Base-by-base conservation (phyloP, 345 rosid species). In the Euphorbia peplus region DNA sequence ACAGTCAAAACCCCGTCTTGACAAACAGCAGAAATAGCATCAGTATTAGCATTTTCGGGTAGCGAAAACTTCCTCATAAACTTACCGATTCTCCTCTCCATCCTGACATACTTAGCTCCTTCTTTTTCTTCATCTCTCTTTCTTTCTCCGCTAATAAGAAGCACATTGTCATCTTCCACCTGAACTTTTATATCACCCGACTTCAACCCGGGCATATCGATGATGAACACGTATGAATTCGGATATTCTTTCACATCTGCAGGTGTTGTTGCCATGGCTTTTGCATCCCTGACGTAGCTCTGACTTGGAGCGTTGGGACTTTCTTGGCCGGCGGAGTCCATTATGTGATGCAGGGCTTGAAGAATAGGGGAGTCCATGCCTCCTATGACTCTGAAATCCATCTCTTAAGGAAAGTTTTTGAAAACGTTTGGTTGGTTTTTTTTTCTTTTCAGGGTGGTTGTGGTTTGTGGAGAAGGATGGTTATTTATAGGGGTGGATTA, bases 251-350 rank as follows among this genome's bases (percentile, higher is more conserved):
- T 82, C 10, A 90, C 92, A 41, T 90, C 98, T 0, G 93, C 96
- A 0, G 93, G 92, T 3, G 98, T 93, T 1, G 85, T 78, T 0
- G 98, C 95, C 98, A 90, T 93, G 0, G 98, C 97, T 54, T 83
- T 82, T 0, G 88, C 87, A 26, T 92, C 98, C 0, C 93, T 73
- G 10, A 85, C 74, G 65, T 88, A 89, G 18, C 76, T 77, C n/a
- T 81, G 73, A 0, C 95, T 73, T 0, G 91, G 93, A 0, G 76
- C 86, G 56, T 83, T 81, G 8, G n/a, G 69, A 19, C 68, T 77
- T 8, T 24, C 52, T 4, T 81, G 88, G 15, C 80, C 78, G 0
- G 69, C 72, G 2, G 69, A 19, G 63, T 91, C 93, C 55, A 84
- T 73, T 84, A 86, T 76, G 76, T 91, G 87, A 11, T 85, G 83